Base-by-base conservation (phyloP, 768 basidiomycete genomes). In the Suillus weaverae region DNA sequence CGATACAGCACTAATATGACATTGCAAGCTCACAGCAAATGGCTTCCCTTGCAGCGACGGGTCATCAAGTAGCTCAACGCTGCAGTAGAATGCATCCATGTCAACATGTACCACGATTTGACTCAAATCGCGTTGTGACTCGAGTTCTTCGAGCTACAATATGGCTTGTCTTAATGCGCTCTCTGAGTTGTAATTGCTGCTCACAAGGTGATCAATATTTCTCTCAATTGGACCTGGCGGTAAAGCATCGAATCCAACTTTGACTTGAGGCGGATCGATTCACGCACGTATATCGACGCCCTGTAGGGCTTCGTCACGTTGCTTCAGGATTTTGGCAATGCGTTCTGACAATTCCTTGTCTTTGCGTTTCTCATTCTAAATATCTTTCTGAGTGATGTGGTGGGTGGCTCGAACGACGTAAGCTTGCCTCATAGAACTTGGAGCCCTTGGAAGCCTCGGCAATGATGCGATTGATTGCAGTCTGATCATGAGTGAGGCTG, bases 91-190 rank as follows among this genome's bases (percentile, higher is more conserved):
- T 4, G 94, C 94, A 74, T 98, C 97, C 87, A 96, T 95, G 72
- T 99, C 97, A 36, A 97, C 89, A 72, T 99, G 95, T 6, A 98
- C 92, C 65, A 99, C 92, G 22, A 79, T 84, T 74, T 96, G 92
- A 3, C 85, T 84, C 35, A 98, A 78, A 73, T 98, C 95, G 54
- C 95, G 80, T 59, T 85, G 81, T 2, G 81, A 77, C 74, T 97
- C 94, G 5, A 97, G 80, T 65, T 91, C 87, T 22, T 79, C 77
- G 5, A 96, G 80, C 92, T 68, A 32, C 61, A 14, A 44, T 44
- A 64, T 39, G 44, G 50, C 6, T 60, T 41, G 39, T 22, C 44
- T 44, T 55, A 14, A 46, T 63, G 3, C 1, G 30, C 53, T 59
- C 18, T 26, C 38, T 59, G 26, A 32, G 11, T 10, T 20, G 39